Base-by-base conservation (phyloP, 1,139 yeast genomes). In the Geotrichum europaeum region DNA sequence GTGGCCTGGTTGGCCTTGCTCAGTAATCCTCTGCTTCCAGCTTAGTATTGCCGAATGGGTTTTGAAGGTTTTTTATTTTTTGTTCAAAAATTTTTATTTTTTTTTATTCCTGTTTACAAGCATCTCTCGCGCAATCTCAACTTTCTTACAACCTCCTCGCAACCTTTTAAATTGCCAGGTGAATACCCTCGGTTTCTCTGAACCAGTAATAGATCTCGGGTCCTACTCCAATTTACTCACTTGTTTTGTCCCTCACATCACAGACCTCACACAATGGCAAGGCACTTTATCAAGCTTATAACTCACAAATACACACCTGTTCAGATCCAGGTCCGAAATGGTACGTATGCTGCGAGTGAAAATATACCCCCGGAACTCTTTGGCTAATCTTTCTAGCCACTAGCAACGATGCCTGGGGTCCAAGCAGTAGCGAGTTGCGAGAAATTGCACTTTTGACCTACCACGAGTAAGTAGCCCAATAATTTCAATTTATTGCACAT, bases 291-390 rank as follows among this genome's bases (percentile, higher is more conserved):
- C 66, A 89, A 89, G 73, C 89, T 89, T 71, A 90, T 88, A 53
- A 87, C 92, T 68, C 87, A 84, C 69, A 96, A 96, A 40, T 90
- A 89, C 75, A 82, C 95, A 3, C 75, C 85, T 7, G 86, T 86
- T 4, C 96, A 90, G 72, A 83, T 87, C 22, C 75, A 85, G 69
- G 96, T 89, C 43, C 81, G 96, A 71, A 87, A 87, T 68, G 65
- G 65, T 72, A 66, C 13, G 62, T 50, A 25, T 6, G 22, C 10
- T 28, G 10, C 32, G 32, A n/a, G n/a, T 28, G 32, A 7, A 28
- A 28, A 28, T 5, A 28, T 5, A 28, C 9, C 32, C 32, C 9
- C 5, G 7, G 9, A 28, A 28, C 10, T 5, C 22, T 36, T 28
- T 40, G 28, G 12, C 51, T 32, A 18, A 25, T 18, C 4, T 20